Evolutionary conservation across 345 rosid genomes (phyloP).

Genomic region (Erucastrum elatum): DNA sequence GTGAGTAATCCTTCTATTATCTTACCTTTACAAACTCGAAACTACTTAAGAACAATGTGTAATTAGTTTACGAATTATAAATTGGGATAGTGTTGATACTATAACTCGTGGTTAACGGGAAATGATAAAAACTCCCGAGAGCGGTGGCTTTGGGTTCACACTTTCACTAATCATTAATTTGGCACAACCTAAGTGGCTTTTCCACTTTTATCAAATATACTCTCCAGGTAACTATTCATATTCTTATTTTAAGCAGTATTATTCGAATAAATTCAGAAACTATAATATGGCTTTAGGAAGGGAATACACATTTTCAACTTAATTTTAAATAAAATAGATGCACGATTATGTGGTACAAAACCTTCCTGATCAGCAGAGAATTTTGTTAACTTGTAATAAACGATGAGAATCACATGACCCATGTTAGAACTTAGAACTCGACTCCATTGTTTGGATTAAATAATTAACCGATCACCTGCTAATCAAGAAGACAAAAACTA

Average conservation of each 20-base stretch:
- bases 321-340: background rate
- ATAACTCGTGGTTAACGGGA: background rate
- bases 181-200: slow-evolving; percentile 31
- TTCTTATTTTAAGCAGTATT: background rate
- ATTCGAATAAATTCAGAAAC: background rate
- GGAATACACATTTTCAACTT: background rate
- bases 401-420: slow-evolving; percentile 24
- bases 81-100: background rate
- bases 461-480: background rate
- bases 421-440: slow-evolving; percentile 18
- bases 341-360: slow-evolving; percentile 23
- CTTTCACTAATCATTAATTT: slow-evolving; percentile 20
- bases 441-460: background rate
- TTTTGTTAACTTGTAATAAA: background rate
- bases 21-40: background rate
- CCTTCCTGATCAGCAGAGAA: background rate
- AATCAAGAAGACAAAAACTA: background rate
- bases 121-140: background rate
- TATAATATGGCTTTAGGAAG: slow-evolving; percentile 11
- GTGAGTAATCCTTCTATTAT: too few relatives aligned
- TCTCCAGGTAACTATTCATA: background rate
- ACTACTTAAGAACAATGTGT: background rate
- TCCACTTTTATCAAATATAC: background rate
- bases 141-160: slow-evolving; percentile 19
- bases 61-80: background rate